Percentiles rank a stretch among this genome's conserved stretches.
Conservation (phyloP, 768 basidiomycete species). For the Boletus subcaerulescens region DNA sequence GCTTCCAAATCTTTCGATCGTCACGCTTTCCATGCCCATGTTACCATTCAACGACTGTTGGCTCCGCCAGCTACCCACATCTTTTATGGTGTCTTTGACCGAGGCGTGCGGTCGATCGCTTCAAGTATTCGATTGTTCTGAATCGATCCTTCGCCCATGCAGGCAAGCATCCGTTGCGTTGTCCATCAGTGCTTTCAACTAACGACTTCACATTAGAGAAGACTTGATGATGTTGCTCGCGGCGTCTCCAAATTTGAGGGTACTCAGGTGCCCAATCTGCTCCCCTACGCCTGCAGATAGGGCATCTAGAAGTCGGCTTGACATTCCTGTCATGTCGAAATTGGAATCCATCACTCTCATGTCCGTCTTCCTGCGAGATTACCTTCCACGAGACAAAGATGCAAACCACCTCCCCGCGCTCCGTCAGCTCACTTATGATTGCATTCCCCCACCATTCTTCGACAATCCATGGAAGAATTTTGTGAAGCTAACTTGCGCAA, state of each 20-base stretch:
- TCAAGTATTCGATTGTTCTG: conserved; percentile 29
- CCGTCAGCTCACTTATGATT: conserved; percentile 31
- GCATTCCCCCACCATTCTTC: conserved; percentile 30
- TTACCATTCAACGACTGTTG: conserved; percentile 24
- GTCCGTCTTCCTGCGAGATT: conserved; percentile 30
- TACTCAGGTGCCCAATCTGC: conserved; percentile 28
- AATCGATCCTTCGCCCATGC: conserved; percentile 29
- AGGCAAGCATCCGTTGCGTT: conserved; percentile 16
- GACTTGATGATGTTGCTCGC: conserved; percentile 28
- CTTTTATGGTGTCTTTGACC: conserved; percentile 19
- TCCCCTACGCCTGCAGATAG: conserved; percentile 23
- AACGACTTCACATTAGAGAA: conserved; percentile 16
- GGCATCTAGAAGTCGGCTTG: conserved; percentile 14
- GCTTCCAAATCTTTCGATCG: conserved; percentile 23
- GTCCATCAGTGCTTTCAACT: background rate
- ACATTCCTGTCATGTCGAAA: conserved; percentile 28
- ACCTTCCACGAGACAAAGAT: conserved; percentile 27
- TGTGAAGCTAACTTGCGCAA: conserved; percentile 23
- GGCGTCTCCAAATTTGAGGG: conserved; percentile 25
- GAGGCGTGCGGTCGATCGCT: conserved; percentile 28
- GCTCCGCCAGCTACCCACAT: conserved; percentile 24
- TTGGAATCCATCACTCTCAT: conserved; percentile 25
- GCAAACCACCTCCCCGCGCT: conserved; percentile 29
- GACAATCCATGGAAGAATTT: conserved; percentile 29
- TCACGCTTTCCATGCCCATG: conserved; percentile 29